These are phyloP conservation scores for Candida orba DNA, from an alignment of 805 yeast species.

Conservation along the genomic window DNA sequence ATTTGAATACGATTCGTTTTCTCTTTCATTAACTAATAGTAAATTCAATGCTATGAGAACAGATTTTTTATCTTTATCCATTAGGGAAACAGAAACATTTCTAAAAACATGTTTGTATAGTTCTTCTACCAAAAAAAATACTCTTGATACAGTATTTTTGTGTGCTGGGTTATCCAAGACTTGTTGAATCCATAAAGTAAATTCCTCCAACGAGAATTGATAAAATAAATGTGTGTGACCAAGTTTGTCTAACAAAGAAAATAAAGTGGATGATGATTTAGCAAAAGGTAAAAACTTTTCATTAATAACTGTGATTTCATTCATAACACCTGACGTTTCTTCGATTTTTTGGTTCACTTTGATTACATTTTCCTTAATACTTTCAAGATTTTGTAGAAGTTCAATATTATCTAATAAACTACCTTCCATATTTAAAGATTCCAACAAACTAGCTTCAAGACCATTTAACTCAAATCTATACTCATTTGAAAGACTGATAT, in stretches of 20 bases:
- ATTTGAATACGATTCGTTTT: constrained; percentile 11
- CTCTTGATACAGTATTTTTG: constrained; percentile 10
- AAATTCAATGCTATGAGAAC: constrained; percentile 35
- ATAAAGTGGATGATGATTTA: constrained; percentile 43
- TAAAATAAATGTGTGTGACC: constrained; percentile 44
- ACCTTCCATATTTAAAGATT: constrained; percentile 50
- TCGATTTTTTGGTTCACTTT: constrained; percentile 45
- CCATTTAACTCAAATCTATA: constrained; percentile 45
- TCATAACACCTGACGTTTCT: constrained; percentile 50
- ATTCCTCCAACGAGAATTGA: constrained; percentile 45
- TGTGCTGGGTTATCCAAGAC: constrained; percentile 18
- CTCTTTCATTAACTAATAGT: constrained; percentile 16
- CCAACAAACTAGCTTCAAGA: constrained; percentile 54
- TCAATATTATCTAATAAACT: constrained; percentile 62
- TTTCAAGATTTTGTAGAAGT: constrained; percentile 53
- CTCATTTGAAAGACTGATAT: constrained; percentile 50
- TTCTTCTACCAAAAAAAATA: constrained; percentile 25
- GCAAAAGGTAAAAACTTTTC: constrained; percentile 49
- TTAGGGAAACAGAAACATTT: constrained; percentile 35
- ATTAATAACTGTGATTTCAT: constrained; percentile 42
- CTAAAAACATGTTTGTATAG: constrained; percentile 44
- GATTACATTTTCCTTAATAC: constrained; percentile 54
- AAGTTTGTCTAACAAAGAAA: constrained; percentile 37
- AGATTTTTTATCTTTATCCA: constrained; percentile 24
- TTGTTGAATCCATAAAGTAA: constrained; percentile 28